A percentile compares a stretch with the other conserved stretches of the same genome.
These are phyloP conservation scores for Diplodia corticola DNA, from an alignment of 2,329 filamentous ascomycete species.

Conservation along the genomic window DNA sequence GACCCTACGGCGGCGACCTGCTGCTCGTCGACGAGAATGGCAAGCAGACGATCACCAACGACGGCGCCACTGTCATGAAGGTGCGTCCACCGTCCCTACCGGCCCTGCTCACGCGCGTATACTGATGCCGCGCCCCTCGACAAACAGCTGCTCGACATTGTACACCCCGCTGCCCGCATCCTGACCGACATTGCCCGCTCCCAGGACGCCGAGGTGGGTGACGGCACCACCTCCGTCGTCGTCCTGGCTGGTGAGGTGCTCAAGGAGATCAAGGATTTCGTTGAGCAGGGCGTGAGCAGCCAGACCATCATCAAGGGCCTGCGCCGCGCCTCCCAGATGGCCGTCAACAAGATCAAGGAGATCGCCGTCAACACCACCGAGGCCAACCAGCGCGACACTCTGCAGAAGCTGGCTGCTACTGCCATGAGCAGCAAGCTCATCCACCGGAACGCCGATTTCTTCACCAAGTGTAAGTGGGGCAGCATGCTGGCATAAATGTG, in stretches of 20 bases:
- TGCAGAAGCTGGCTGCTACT: constrained; percentile 85
- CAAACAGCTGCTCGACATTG: constrained; percentile 90
- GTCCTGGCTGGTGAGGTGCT: constrained; percentile 96
- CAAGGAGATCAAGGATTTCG: constrained; percentile 93
- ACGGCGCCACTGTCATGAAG: constrained; percentile 99
- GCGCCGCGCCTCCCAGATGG: constrained; percentile 81
- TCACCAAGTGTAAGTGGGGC: constrained; percentile 79
- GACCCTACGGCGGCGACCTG: constrained; percentile 94
- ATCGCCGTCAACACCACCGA: constrained; percentile 86
- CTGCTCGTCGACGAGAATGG: constrained; percentile 96
- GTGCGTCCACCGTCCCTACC: constrained; percentile 46
- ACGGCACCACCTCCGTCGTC: constrained; percentile 96
- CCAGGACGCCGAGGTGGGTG: constrained; percentile 98
- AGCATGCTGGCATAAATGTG: no score
- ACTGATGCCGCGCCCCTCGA: not conserved
- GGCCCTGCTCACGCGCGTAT: not conserved
- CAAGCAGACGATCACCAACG: constrained; percentile 96
- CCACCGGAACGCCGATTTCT: constrained; percentile 94
- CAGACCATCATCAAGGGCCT: constrained; percentile 97
- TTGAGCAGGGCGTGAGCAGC: constrained; percentile 94
- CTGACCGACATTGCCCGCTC: constrained; percentile 97
- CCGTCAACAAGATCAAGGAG: constrained; percentile 98
- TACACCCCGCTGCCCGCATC: constrained; percentile 94
- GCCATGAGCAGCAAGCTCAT: constrained; percentile 99
- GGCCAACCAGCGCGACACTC: constrained; percentile 80